Evolutionary conservation across 257 asterid genomes (phyloP), one percentile per base, ranked within the genome.

Genomic region (Striga asiatica): DNA sequence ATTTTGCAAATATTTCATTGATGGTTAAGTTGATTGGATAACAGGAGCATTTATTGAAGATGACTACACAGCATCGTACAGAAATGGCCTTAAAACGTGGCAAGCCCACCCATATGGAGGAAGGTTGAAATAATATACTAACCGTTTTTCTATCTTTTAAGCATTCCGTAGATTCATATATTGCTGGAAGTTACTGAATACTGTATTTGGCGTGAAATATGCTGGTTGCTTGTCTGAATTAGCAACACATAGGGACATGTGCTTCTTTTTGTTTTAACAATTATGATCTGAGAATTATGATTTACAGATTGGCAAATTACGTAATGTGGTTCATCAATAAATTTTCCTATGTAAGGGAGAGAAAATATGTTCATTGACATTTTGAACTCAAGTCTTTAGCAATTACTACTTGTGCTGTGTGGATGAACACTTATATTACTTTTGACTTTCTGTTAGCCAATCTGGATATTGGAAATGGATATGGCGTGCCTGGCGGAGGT

Each of bases 401-500:
- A 24, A 32, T 29, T 43, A 3, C 35, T 50, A 42, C 47, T 55
- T 16, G 5, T 39, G 2, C 37, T 17, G 0, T 46, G 17, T 69
- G 52, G 11, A 34, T 51, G n/a, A n/a, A n/a, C n/a, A n/a, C n/a
- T n/a, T n/a, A n/a, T 59, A 56, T 61, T 19, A 3, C 38, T 47
- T 10, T 39, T 34, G 2, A 28, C 22, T 27, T 38, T 31, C 66
- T 67, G 45, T 56, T 51, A 91, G 97, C 93, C 35, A 82, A 91
- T 71, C 57, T 75, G 61, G 98, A 91, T 70, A 91, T 92, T 41
- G 97, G 97, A 67, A 92, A 92, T 72, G 99, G 99, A 35, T 92
- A 92, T 62, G 99, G 99, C n/a, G 99, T 92, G 70, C 99, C 99
- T 10, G 95, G 99, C 41, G 97, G 99, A 28, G 93, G 89, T 71